A percentile compares a stretch with the other conserved stretches of the same genome.
These are phyloP conservation scores for Ophiocordyceps polyrhachis-furcata DNA, from an alignment of 2,329 filamentous ascomycete species.

Conservation along the genomic window DNA sequence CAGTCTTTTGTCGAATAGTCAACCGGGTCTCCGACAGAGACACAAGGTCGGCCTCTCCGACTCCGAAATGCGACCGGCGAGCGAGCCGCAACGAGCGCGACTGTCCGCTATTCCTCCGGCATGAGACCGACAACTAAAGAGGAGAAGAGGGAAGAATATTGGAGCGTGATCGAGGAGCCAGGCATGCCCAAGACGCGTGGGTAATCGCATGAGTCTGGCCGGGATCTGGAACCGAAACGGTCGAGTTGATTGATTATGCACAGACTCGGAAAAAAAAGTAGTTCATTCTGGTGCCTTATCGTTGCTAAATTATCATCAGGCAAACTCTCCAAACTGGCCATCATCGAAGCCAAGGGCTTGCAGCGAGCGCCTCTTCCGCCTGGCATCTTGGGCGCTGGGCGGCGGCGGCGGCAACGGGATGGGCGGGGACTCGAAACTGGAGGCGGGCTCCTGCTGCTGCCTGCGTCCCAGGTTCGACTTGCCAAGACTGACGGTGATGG, in stretches of 20 bases:
- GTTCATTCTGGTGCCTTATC: no score
- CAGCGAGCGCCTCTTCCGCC: slow-evolving; percentile 36
- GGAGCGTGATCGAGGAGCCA: not conserved
- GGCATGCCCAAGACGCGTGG: not conserved
- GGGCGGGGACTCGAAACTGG: slow-evolving; percentile 19
- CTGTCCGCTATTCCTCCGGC: not conserved
- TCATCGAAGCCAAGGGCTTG: slow-evolving; percentile 68
- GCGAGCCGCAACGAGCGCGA: not conserved
- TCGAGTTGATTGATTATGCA: slow-evolving; percentile 1
- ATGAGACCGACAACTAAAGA: not conserved
- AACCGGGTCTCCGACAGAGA: not conserved
- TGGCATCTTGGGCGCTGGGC: slow-evolving; percentile 41
- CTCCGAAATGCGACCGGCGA: not conserved
- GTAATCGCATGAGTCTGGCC: slow-evolving; percentile 1
- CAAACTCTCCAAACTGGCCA: slow-evolving; percentile 75
- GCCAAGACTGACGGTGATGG: slow-evolving; percentile 63
- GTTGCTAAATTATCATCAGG: slow-evolving; percentile 12
- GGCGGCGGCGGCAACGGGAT: slow-evolving; percentile 38
- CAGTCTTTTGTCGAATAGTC: no score
- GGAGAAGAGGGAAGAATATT: not conserved
- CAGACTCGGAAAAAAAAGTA: not conserved
- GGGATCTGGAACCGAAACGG: slow-evolving; percentile 1
- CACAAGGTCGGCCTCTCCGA: not conserved
- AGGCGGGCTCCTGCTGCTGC: slow-evolving; percentile 33
- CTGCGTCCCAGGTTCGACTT: slow-evolving; percentile 32